Conservation (phyloP, 2,329 filamentous ascomycete species). For the Hawksworthiomyces lignivorus region DNA sequence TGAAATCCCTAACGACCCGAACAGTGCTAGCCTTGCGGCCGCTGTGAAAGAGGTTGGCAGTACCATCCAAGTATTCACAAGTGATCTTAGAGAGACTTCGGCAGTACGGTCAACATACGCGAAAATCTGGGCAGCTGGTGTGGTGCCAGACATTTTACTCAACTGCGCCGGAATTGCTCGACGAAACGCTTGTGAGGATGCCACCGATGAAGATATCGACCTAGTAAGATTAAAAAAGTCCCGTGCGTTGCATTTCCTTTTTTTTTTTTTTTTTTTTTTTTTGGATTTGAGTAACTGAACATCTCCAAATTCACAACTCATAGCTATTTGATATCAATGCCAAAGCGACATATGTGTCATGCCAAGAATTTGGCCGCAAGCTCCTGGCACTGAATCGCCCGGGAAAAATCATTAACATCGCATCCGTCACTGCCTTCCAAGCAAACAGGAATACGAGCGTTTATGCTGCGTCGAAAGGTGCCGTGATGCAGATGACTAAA, state of each 20-base stretch:
- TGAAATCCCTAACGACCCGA: constrained; percentile 2
- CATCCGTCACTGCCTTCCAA: constrained; percentile 72
- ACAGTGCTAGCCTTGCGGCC: background rate
- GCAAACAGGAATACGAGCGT: constrained; percentile 81
- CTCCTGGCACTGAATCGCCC: constrained; percentile 55
- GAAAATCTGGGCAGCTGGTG: background rate
- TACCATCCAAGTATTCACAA: background rate
- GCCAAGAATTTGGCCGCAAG: constrained; percentile 71
- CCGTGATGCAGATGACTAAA: constrained; percentile 76
- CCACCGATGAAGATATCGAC: constrained; percentile 70
- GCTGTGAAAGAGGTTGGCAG: background rate
- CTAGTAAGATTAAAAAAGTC: background rate
- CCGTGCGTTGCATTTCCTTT: too few relatives aligned
- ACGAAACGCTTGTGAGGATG: constrained; percentile 64
- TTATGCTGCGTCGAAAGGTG: constrained; percentile 79
- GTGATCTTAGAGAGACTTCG: background rate
- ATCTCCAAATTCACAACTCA: background rate
- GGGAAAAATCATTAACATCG: constrained; percentile 79
- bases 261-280: too few relatives aligned
- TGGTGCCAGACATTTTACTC: constrained; percentile 50
- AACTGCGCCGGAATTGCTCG: constrained; percentile 83
- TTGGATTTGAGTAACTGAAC: too few relatives aligned
- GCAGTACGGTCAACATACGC: background rate
- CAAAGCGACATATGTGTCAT: constrained; percentile 68
- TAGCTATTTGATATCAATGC: constrained; percentile 76